Percentiles rank a stretch among this genome's conserved stretches.
Conservation (phyloP, 768 basidiomycete genomes). For the Collybia sp. region DNA sequence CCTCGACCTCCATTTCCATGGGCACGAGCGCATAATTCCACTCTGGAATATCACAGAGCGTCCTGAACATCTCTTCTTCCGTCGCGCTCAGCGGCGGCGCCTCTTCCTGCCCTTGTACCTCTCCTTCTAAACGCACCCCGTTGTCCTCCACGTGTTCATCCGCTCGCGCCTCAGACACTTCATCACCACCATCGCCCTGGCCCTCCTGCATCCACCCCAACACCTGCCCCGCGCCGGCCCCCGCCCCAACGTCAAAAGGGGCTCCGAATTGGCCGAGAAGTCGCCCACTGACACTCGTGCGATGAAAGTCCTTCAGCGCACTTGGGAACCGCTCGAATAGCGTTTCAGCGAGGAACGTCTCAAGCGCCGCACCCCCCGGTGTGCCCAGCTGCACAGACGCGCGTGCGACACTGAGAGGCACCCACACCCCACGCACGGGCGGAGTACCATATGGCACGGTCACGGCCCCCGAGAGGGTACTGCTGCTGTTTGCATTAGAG, state of each 20-base stretch:
- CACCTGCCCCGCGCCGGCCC: slow-evolving; percentile 34
- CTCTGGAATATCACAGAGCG: slow-evolving; percentile 56
- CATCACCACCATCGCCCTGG: background rate
- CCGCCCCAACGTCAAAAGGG: slow-evolving; percentile 55
- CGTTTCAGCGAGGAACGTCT: slow-evolving; percentile 57
- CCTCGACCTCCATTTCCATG: slow-evolving; percentile 9
- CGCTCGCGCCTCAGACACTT: slow-evolving; percentile 4
- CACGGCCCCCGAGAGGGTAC: slow-evolving; percentile 41
- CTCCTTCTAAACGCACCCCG: slow-evolving; percentile 3
- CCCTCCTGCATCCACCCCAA: slow-evolving; percentile 9
- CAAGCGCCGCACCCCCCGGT: slow-evolving; percentile 28
- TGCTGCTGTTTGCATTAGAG: slow-evolving; percentile 29
- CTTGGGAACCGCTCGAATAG: slow-evolving; percentile 61
- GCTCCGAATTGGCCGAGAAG: slow-evolving; percentile 58
- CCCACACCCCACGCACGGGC: slow-evolving; percentile 62
- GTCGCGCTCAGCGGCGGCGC: slow-evolving; percentile 60
- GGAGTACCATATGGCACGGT: slow-evolving; percentile 48
- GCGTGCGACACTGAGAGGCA: slow-evolving; percentile 55
- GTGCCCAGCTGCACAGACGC: slow-evolving; percentile 46
- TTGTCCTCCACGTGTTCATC: slow-evolving; percentile 10
- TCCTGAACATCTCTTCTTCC: slow-evolving; percentile 68
- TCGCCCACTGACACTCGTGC: slow-evolving; percentile 40
- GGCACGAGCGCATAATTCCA: slow-evolving; percentile 30
- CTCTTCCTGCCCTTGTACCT: slow-evolving; percentile 15
- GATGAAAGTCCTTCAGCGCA: slow-evolving; percentile 55